Conservation (phyloP, 495 filamentous ascomycete genomes). For the Penicillium tannophilum region DNA sequence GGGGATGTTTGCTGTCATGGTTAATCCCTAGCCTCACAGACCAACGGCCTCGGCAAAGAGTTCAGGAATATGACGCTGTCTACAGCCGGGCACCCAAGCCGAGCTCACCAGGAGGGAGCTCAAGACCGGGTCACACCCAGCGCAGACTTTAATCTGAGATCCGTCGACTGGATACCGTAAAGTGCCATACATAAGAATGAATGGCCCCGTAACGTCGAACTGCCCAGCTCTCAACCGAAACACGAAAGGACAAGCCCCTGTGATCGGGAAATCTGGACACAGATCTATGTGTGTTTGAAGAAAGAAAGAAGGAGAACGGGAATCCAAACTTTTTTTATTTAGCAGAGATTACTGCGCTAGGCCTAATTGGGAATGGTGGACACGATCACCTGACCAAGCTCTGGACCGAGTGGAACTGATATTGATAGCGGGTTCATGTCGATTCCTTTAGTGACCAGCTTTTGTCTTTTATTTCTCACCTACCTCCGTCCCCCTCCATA, state of each 20-base stretch:
- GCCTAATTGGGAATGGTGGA: conserved; percentile 10
- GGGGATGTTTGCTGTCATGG: conserved; percentile 76
- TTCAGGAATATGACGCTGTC: conserved; percentile 85
- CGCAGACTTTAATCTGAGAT: conserved; percentile 72
- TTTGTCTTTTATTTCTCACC: neutral
- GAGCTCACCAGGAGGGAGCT: conserved; percentile 75
- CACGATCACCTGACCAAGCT: conserved; percentile 13
- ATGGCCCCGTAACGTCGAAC: conserved; percentile 89
- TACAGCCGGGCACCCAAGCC: conserved; percentile 57
- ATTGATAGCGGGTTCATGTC: conserved; percentile 3
- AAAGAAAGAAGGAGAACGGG: conserved; percentile 39
- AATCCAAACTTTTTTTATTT: conserved; percentile 34
- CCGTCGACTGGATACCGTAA: conserved; percentile 86
- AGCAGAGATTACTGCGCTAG: conserved; percentile 33
- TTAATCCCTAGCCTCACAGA: conserved; percentile 81
- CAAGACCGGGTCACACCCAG: conserved; percentile 53
- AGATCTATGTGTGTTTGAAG: conserved; percentile 65
- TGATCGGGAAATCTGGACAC: conserved; percentile 77
- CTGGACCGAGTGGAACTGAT: conserved; percentile 3
- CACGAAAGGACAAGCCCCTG: conserved; percentile 49
- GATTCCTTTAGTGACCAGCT: neutral
- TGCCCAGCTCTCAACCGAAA: conserved; percentile 78
- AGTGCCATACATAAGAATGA: conserved; percentile 64
- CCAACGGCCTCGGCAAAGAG: conserved; percentile 83
- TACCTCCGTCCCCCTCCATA: neutral